Evolutionary conservation across 2,329 filamentous ascomycete species (phyloP).

Genomic region (Diaporthe ilicicola): DNA sequence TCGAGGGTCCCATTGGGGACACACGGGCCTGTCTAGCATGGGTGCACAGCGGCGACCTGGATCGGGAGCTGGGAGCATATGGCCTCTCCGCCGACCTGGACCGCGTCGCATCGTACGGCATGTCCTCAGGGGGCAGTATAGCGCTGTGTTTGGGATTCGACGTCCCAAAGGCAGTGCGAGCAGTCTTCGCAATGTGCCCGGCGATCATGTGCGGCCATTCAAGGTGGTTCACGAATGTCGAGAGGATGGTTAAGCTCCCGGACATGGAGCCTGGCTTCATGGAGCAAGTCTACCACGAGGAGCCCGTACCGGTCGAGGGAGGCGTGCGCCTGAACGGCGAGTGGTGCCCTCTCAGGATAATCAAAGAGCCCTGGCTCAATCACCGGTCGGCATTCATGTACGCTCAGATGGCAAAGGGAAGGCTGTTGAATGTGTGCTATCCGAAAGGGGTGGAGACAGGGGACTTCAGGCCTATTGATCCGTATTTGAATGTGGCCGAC

Average conservation of each 20-base stretch:
- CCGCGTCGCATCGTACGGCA: neutral
- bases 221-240: neutral
- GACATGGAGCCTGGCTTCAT: neutral
- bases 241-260: neutral
- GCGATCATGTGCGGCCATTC: neutral
- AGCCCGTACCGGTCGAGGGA: neutral
- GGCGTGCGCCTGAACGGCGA: neutral
- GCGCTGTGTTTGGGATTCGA: neutral
- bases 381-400: neutral
- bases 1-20: slow-evolving; percentile 44
- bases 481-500: neutral
- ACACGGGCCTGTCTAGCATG: slow-evolving; percentile 35
- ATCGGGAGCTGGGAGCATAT: neutral
- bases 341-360: neutral
- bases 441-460: neutral
- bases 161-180: neutral
- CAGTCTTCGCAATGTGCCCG: neutral
- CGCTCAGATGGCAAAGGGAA: neutral
- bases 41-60: neutral
- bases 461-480: neutral
- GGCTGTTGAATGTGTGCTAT: neutral
- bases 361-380: slow-evolving; percentile 1
- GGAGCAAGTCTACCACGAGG: neutral
- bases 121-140: neutral
- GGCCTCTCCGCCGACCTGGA: neutral